Evolutionary conservation across 306 rosid genomes (phyloP).

Genomic region (Prinsepia uniflora): DNA sequence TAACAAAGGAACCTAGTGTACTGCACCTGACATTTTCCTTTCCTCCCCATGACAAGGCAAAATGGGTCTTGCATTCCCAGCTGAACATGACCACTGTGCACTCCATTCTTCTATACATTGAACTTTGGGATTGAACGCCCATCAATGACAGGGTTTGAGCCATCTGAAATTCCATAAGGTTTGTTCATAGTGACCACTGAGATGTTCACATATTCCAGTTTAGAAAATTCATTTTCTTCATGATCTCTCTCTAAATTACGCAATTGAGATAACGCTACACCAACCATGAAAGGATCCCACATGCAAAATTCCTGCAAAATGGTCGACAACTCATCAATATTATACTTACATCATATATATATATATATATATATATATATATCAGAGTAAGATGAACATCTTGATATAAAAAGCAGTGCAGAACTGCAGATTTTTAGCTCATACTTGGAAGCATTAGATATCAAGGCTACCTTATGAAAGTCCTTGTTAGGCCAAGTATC

Average conservation of each 20-base stretch:
- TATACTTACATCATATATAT: not conserved
- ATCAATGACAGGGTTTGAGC: constrained; percentile 57
- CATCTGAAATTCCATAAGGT: constrained; percentile 57
- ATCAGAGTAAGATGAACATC: not conserved
- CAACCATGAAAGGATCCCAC: constrained; percentile 65
- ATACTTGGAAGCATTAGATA: not conserved
- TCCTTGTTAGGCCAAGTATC: constrained; percentile 46
- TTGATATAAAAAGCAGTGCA: not conserved
- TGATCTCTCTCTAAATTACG: constrained; percentile 28
- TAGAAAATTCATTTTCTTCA: constrained; percentile 58
- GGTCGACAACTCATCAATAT: not conserved
- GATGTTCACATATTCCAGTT: constrained; percentile 56
- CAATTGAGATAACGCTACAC: constrained; percentile 52
- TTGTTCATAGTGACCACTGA: constrained; percentile 56
- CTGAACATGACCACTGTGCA: constrained; percentile 67
- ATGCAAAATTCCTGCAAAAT: constrained; percentile 46
- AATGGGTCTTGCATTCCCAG: constrained; percentile 50
- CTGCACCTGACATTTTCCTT: constrained; percentile 57
- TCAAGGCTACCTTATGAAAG: constrained; percentile 40
- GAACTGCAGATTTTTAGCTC: not conserved
- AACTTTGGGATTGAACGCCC: constrained; percentile 35
- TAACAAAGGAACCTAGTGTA: not conserved
- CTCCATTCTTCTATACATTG: constrained; percentile 38
- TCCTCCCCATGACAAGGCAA: constrained; percentile 45
- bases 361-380: not conserved